Base-by-base conservation (phyloP, 108 stramenopile species). In the Bacterosira constricta region DNA sequence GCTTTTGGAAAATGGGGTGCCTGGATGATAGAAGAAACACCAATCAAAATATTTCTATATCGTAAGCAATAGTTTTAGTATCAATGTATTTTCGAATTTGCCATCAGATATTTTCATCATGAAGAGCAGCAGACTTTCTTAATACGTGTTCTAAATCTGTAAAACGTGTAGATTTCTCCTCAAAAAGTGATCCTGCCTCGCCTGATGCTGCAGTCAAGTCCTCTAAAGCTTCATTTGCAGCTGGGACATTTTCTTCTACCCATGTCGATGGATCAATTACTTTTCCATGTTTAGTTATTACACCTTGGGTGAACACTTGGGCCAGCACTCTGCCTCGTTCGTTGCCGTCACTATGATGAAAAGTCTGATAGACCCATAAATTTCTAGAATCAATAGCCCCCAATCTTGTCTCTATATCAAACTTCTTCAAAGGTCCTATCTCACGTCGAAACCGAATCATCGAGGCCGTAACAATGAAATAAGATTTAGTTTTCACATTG, bases 291-390 rank as follows among this genome's bases (percentile, higher is more conserved):
- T 69, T 58, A 2, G 61, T 55, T 29, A 76, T 62, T 6, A 76
- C 75, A 6, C 41, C 75, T 29, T 76, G 75, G 0, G 66, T 68
- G n/a, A 76, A 63, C 18, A 76, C 53, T 42, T 76, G 75, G 12
- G 75, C 75, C 30, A 76, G 21, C 8, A 76, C 35, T 59, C 68
- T 76, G 12, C 66, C 67, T 63, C 75, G 61, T 36, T 59, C 39
- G 45, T 9, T 45, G n/a, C 34, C 20, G 23, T 70, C 23, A 20
- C 17, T 53, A 10, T 66, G 69, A 37, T 83, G 81, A 59, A 88
- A 86, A 31, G 80, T 83, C 32, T 88, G 88, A 56, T 84, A 81
- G 42, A 86, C 83, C 88, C 88, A 91, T 11, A 86, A 39, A 63
- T 87, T 69, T 39, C 77, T 31, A 10, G 87, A 88, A 71, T 87